These are phyloP conservation scores for Trametes sp. DNA, from an alignment of 1,284 basidiomycete genomes.

Conservation along the genomic window DNA sequence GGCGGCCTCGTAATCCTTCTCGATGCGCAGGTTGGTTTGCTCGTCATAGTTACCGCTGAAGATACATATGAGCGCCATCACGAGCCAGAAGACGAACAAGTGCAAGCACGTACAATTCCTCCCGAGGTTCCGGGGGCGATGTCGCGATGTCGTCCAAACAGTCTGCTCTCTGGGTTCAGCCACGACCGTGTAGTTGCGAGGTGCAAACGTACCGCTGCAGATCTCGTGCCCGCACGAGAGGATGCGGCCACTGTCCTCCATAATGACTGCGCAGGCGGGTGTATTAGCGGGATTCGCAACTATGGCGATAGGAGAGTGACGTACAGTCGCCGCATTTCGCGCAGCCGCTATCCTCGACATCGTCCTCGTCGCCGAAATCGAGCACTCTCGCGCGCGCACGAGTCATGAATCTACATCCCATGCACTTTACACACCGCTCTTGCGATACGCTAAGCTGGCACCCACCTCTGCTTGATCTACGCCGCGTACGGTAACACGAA, in stretches of 20 bases:
- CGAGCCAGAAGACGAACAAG: neutral
- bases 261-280: slow-evolving; percentile 50
- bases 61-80: neutral
- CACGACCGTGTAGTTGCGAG: neutral
- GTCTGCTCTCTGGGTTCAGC: slow-evolving; percentile 44
- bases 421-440: neutral
- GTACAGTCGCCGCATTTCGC: slow-evolving; percentile 64
- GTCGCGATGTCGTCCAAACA: slow-evolving; percentile 59
- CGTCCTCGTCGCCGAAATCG: slow-evolving; percentile 51
- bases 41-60: slow-evolving; percentile 61
- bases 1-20: slow-evolving; percentile 64
- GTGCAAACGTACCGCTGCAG: slow-evolving; percentile 55
- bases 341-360: slow-evolving; percentile 52
- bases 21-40: slow-evolving; percentile 57
- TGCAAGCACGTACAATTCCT: slow-evolving; percentile 62
- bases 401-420: slow-evolving; percentile 48
- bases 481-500: neutral
- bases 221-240: slow-evolving; percentile 68
- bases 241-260: slow-evolving; percentile 57
- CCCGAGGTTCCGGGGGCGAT: slow-evolving; percentile 59
- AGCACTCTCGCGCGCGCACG: slow-evolving; percentile 53
- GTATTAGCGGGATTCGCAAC: neutral
- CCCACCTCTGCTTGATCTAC: slow-evolving; percentile 50
- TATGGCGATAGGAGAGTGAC: slow-evolving; percentile 23
- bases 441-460: neutral